These are phyloP conservation scores for Climacium dendroides DNA, from an alignment of 225 moss, liverwort and hornwort genomes.

Conservation along the genomic window DNA sequence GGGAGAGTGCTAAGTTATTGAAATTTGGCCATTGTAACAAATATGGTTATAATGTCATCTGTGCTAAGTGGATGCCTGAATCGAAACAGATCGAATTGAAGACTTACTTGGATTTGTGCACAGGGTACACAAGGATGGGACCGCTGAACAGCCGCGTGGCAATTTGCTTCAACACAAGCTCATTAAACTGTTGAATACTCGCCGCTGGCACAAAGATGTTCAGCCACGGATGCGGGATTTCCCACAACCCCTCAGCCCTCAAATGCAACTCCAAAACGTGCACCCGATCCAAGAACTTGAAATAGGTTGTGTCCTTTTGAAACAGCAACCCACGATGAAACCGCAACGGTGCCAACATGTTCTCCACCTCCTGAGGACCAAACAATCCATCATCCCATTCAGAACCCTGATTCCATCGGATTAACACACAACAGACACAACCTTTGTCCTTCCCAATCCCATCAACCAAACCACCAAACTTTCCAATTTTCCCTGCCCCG, in stretches of 20 bases:
- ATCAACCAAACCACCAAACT: neutral
- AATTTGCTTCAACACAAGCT: conserved; percentile 38
- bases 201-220: conserved; percentile 62
- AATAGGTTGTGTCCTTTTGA: conserved; percentile 36
- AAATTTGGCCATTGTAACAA: neutral
- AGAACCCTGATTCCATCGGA: neutral
- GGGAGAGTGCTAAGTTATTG: no score
- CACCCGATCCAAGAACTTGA: conserved; percentile 67
- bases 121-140: conserved; percentile 59
- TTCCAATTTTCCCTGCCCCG: neutral
- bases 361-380: conserved; percentile 26
- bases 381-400: no score
- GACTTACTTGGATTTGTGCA: conserved; percentile 71
- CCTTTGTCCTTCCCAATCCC: neutral
- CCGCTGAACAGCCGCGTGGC: conserved; percentile 31
- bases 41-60: neutral
- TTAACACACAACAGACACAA: neutral
- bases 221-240: conserved; percentile 77
- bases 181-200: conserved; percentile 38
- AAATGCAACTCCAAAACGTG: conserved; percentile 39
- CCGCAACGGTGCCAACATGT: conserved; percentile 27
- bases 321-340: conserved; percentile 45
- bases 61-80: neutral
- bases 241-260: conserved; percentile 39
- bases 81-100: neutral